Conservation (phyloP, 805 yeast species). For the Nakazawaea wyomingensis region DNA sequence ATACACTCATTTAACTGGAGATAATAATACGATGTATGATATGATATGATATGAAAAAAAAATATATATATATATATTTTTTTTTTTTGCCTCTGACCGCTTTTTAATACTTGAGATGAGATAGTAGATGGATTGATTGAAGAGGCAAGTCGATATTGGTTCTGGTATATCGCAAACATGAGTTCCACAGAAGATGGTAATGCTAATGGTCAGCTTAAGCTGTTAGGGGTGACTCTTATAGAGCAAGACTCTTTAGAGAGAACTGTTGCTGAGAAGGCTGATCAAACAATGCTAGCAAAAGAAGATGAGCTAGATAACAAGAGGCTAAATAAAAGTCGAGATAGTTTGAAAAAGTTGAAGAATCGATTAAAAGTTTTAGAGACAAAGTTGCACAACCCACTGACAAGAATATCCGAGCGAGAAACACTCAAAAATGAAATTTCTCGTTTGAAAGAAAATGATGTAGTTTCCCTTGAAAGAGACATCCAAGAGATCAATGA, state of each 20-base stretch:
- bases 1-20: no score
- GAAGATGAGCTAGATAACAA: constrained; percentile 71
- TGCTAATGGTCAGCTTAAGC: constrained; percentile 21
- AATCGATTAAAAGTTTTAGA: constrained; percentile 43
- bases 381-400: constrained; percentile 42
- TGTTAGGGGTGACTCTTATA: constrained; percentile 54
- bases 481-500: constrained; percentile 61
- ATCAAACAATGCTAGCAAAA: constrained; percentile 49
- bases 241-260: constrained; percentile 81
- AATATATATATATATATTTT: no score
- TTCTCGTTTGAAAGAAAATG: constrained; percentile 39
- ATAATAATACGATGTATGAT: no score
- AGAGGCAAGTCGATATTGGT: no score
- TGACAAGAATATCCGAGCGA: constrained; percentile 62
- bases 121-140: no score
- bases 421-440: constrained; percentile 52
- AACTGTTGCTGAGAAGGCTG: constrained; percentile 65
- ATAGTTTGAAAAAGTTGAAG: constrained; percentile 37
- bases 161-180: no score
- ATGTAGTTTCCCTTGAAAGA: constrained; percentile 44
- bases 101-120: no score
- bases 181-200: constrained; percentile 1
- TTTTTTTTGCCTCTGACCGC: no score
- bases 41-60: no score
- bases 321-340: constrained; percentile 63